Evolutionary conservation across 2,329 filamentous ascomycete species (phyloP).

Genomic region (Scedosporium aurantiacum): DNA sequence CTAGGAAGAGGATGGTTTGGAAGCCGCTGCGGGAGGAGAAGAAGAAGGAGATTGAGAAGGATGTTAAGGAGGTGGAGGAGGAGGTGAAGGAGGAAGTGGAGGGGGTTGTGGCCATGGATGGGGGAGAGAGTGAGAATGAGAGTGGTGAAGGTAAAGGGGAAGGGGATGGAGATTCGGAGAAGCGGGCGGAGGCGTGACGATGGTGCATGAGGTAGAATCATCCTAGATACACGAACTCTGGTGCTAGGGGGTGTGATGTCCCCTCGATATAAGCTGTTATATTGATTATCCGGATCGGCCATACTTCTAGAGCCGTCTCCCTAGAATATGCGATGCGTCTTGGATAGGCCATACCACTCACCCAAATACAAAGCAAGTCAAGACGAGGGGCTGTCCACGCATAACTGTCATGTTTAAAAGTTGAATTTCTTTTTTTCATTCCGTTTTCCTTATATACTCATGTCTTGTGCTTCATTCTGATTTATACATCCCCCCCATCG

Average conservation of each 20-base stretch:
- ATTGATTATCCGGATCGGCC: no score
- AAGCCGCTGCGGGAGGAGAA: background rate
- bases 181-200: background rate
- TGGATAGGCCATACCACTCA: no score
- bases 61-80: background rate
- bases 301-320: no score
- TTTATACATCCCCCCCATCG: background rate
- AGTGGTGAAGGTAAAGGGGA: background rate
- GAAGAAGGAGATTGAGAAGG: background rate
- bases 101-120: background rate
- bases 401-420: background rate
- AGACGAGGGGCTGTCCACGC: background rate
- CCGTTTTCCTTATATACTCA: background rate
- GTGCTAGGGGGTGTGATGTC: no score
- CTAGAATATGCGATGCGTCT: no score
- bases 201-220: no score
- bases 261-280: no score
- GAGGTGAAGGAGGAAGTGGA: background rate
- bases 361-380: no score
- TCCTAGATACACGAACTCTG: background rate
- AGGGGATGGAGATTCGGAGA: background rate
- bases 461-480: background rate
- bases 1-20: constrained; percentile 1
- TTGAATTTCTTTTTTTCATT: background rate
- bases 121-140: background rate